Conservation (phyloP, 352 stramenopile genomes). For the Phytophthora rubi region DNA sequence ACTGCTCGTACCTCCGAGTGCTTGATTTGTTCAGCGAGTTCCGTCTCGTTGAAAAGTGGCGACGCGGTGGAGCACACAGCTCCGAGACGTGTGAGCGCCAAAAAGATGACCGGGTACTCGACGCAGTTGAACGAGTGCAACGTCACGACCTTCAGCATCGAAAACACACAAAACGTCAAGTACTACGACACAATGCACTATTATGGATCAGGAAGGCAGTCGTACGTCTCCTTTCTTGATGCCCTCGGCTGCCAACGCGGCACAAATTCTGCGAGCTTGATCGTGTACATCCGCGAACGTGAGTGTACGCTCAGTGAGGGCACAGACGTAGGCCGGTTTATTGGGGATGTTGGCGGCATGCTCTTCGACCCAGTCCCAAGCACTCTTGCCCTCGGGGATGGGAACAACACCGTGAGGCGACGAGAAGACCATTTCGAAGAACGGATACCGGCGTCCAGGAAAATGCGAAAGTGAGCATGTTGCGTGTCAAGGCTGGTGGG, state of each 20-base stretch:
- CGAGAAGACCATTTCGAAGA: slow-evolving; percentile 45
- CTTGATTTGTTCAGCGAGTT: slow-evolving; percentile 47
- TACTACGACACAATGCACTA: not conserved
- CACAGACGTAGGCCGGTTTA: slow-evolving; percentile 49
- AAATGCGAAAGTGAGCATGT: slow-evolving; percentile 30
- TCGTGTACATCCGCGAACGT: slow-evolving; percentile 47
- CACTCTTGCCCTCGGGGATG: slow-evolving; percentile 38
- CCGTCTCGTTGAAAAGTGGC: slow-evolving; percentile 45
- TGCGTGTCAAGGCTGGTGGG: slow-evolving; percentile 5
- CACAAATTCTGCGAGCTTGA: slow-evolving; percentile 40
- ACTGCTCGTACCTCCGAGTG: slow-evolving; percentile 34
- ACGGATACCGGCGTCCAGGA: slow-evolving; percentile 2
- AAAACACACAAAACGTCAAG: slow-evolving; percentile 5
- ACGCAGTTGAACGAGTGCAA: slow-evolving; percentile 65
- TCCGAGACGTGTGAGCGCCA: slow-evolving; percentile 51
- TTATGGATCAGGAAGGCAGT: not conserved
- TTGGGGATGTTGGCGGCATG: slow-evolving; percentile 39
- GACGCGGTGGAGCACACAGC: slow-evolving; percentile 53
- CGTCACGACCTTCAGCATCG: slow-evolving; percentile 38
- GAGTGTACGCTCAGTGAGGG: slow-evolving; percentile 44
- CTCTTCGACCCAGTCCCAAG: slow-evolving; percentile 53
- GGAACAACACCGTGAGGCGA: slow-evolving; percentile 40
- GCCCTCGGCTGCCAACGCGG: slow-evolving; percentile 42
- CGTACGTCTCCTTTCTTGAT: slow-evolving; percentile 60
- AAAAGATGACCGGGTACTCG: slow-evolving; percentile 62